Evolutionary conservation across 2,329 filamentous ascomycete genomes (phyloP).

Genomic region (Penicillium sclerotiorum): DNA sequence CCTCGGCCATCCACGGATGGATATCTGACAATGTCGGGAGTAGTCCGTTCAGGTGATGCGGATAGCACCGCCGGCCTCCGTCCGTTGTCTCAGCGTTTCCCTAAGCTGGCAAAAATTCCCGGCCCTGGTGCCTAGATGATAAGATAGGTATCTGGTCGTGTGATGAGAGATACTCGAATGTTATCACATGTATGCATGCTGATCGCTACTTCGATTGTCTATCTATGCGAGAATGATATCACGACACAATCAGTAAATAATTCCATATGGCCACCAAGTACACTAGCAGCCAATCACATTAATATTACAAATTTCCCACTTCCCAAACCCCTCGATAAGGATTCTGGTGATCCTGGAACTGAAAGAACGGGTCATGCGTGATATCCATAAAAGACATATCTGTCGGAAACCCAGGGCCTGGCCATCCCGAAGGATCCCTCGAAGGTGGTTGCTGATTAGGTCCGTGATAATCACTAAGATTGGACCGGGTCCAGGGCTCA

Average conservation of each 20-base stretch:
- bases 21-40: not conserved
- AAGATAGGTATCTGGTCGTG: too few species aligned
- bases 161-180: not conserved
- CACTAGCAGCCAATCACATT: not conserved
- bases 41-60: constrained; percentile 1
- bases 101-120: too few species aligned
- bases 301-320: constrained; percentile 29
- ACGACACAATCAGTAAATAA: not conserved
- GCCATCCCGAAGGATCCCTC: constrained; percentile 15
- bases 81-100: not conserved
- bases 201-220: not conserved
- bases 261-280: not conserved
- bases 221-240: not conserved
- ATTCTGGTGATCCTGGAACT: constrained; percentile 31
- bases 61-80: constrained; percentile 1
- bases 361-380: constrained; percentile 33
- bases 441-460: constrained; percentile 5
- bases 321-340: constrained; percentile 33
- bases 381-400: constrained; percentile 33
- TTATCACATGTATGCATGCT: not conserved
- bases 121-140: too few species aligned
- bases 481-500: constrained; percentile 6
- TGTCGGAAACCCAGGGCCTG: constrained; percentile 20
- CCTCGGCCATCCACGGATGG: too few species aligned
- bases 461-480: not conserved